These are phyloP conservation scores for Trichothecium roseum DNA, from an alignment of 2,329 filamentous ascomycete species.

Conservation along the genomic window DNA sequence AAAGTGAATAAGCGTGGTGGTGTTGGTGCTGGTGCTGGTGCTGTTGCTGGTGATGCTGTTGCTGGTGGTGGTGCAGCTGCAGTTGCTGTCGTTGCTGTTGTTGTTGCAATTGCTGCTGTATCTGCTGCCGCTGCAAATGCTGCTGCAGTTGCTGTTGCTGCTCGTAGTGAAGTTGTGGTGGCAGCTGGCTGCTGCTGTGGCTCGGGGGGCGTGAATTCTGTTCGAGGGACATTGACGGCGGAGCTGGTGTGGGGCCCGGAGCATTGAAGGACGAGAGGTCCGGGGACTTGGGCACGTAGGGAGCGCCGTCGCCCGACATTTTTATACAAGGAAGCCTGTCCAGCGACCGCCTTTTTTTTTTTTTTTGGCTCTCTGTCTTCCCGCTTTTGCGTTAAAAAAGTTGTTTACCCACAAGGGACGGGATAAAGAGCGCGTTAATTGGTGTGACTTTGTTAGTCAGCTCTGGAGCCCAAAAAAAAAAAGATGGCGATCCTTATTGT, in stretches of 20 bases:
- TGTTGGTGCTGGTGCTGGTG: conserved; percentile 14
- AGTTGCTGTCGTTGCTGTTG: conserved; percentile 19
- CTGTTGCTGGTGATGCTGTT: conserved; percentile 12
- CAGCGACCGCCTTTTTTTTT: background rate
- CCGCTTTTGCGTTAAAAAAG: background rate
- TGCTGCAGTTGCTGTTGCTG: conserved; percentile 16
- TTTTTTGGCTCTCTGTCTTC: too few species aligned
- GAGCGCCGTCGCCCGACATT: conserved; percentile 38
- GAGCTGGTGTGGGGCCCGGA: conserved; percentile 10
- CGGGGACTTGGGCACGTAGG: conserved; percentile 48
- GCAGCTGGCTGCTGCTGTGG: conserved; percentile 18
- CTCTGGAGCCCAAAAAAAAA: too few species aligned
- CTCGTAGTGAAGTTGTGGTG: conserved; percentile 14
- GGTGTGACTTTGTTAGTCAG: too few species aligned
- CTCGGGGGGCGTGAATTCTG: too few species aligned
- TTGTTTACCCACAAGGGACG: too few species aligned
- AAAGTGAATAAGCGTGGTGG: conserved; percentile 1
- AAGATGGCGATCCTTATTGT: too few species aligned
- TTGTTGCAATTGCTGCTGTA: too few species aligned
- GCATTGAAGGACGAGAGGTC: conserved; percentile 44
- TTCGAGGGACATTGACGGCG: conserved; percentile 12
- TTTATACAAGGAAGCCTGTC: conserved; percentile 5
- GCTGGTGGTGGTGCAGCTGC: too few species aligned
- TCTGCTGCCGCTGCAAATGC: too few species aligned
- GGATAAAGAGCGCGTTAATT: too few species aligned